Evolutionary conservation across 345 rosid species (phyloP).

Genomic region (Gossypium thurberi): DNA sequence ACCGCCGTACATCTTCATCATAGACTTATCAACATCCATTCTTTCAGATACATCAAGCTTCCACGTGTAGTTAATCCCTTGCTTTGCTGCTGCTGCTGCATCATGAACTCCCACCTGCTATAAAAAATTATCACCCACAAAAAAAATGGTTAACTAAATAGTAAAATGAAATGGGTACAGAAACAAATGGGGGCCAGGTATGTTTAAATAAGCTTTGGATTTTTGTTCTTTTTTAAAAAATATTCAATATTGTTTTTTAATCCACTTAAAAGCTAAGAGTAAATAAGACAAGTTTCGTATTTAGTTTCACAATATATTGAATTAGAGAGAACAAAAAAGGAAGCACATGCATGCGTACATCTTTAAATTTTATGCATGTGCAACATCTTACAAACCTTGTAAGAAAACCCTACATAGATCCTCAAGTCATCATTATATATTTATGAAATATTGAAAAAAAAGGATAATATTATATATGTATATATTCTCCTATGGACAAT

Average conservation of each 20-base stretch:
- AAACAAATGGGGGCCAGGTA: background rate
- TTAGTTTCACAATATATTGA: background rate
- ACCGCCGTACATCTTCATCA: conserved; percentile 37
- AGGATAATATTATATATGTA: background rate
- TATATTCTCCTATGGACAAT: background rate
- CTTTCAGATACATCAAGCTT: conserved; percentile 25
- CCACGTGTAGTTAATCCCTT: conserved; percentile 29
- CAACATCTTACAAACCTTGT: background rate
- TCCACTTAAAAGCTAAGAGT: background rate
- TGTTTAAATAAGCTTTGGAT: background rate
- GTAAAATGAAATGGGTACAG: background rate
- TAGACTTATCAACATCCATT: conserved; percentile 27
- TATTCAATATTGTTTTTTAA: background rate
- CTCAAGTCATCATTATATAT: too few relatives aligned
- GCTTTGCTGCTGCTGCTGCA: conserved; percentile 18
- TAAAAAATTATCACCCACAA: background rate
- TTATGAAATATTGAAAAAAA: too few relatives aligned
- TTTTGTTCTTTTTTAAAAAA: background rate
- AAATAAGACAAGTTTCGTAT: background rate
- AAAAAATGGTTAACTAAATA: background rate
- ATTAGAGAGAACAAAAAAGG: background rate
- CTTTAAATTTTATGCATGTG: background rate
- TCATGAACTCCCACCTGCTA: conserved; percentile 26
- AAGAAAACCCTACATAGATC: conserved; percentile 1
- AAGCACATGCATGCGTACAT: background rate